phyloP scores from a whole-genome alignment of 2,329 filamentous ascomycete species.

The Fusarium concolor region DNA sequence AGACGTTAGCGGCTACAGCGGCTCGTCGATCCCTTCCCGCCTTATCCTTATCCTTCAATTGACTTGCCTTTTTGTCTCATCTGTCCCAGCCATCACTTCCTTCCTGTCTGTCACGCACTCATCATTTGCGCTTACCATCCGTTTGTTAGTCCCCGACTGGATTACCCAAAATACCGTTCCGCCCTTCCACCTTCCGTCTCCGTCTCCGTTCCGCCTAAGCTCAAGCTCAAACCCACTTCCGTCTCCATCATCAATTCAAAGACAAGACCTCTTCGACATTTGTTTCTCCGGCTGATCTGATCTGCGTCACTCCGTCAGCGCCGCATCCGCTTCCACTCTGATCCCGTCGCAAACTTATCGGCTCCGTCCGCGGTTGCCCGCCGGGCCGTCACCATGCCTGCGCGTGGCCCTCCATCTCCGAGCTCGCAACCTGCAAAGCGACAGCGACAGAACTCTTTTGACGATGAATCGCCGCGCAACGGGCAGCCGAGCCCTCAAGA shows the following conservation, averaged over 20 bases:
- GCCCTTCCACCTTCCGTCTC: conserved; percentile 27
- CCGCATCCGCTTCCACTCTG: conserved; percentile 4
- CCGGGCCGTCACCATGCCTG: conserved; percentile 51
- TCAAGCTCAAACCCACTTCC: conserved; percentile 23
- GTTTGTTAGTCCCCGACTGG: conserved; percentile 31
- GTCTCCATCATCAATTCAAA: conserved; percentile 20
- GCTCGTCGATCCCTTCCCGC: conserved; percentile 34
- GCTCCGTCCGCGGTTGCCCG: conserved; percentile 42
- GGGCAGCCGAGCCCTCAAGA: conserved; percentile 44
- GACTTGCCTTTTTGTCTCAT: conserved; percentile 17
- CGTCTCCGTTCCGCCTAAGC: conserved; percentile 33
- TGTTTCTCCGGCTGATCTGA: background rate
- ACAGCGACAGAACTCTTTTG: conserved; percentile 65
- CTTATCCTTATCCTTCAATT: conserved; percentile 13
- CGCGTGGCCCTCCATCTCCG: conserved; percentile 65
- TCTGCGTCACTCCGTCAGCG: conserved; percentile 13
- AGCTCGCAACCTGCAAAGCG: conserved; percentile 67
- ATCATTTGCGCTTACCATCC: background rate
- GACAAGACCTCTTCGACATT: conserved; percentile 8
- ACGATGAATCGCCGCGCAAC: conserved; percentile 57
- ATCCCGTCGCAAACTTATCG: conserved; percentile 34
- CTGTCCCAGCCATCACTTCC: conserved; percentile 12
- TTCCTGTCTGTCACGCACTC: background rate
- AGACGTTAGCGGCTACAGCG: conserved; percentile 28
- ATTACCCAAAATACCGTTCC: conserved; percentile 35